Conservation (phyloP, 2,329 filamentous ascomycete species). For the Diaporthe sp. region DNA sequence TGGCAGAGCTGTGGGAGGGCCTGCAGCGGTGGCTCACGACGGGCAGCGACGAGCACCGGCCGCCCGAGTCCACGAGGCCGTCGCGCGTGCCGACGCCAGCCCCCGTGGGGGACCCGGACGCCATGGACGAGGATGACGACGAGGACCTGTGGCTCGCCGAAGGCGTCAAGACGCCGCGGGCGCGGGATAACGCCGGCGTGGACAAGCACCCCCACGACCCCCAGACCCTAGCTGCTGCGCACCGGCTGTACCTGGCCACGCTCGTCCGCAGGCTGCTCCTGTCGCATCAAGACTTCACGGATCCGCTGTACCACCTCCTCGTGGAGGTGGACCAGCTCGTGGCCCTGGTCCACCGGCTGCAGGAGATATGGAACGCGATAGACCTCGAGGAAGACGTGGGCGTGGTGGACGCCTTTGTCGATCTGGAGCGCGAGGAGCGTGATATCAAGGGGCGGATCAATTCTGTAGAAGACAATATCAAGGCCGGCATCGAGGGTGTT, state of each 20-base stretch:
- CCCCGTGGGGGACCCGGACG: constrained; percentile 2
- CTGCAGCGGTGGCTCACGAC: constrained; percentile 82
- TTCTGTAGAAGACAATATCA: constrained; percentile 74
- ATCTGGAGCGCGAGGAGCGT: constrained; percentile 79
- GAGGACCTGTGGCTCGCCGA: constrained; percentile 60
- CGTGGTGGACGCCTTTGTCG: constrained; percentile 81
- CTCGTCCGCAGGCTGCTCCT: constrained; percentile 78
- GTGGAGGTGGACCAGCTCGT: constrained; percentile 86
- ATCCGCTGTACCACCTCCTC: constrained; percentile 75
- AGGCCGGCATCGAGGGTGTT: constrained; percentile 76
- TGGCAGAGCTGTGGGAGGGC: constrained; percentile 83
- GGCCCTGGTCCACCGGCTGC: constrained; percentile 81
- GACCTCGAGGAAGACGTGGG: constrained; percentile 88
- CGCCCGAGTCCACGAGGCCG: constrained; percentile 40
- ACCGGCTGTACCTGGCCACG: constrained; percentile 80
- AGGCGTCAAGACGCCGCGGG: constrained; percentile 42
- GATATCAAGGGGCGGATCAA: constrained; percentile 76
- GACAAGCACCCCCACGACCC: constrained; percentile 76
- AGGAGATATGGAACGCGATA: constrained; percentile 81
- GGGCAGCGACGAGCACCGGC: constrained; percentile 51
- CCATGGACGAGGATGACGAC: constrained; percentile 46
- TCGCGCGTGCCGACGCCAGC: constrained; percentile 27
- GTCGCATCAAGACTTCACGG: constrained; percentile 73
- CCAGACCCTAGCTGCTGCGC: constrained; percentile 84
- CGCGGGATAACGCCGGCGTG: constrained; percentile 34